phyloP scores from a whole-genome alignment of 1,139 yeast species.

The Pichia sp. region DNA sequence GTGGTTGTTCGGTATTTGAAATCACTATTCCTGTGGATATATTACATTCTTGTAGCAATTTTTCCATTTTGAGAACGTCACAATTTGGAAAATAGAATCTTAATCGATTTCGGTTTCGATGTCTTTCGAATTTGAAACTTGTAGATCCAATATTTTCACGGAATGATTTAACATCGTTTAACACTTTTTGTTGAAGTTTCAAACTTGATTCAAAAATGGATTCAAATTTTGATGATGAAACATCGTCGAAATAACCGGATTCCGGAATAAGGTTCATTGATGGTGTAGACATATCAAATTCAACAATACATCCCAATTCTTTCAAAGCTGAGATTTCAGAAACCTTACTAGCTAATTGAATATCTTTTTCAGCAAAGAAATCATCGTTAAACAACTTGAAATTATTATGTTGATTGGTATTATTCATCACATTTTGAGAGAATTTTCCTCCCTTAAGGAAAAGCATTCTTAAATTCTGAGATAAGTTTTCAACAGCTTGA shows the following conservation, averaged over 20 bases:
- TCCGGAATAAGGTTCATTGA: constrained; percentile 34
- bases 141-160: constrained; percentile 42
- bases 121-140: constrained; percentile 9
- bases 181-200: constrained; percentile 29
- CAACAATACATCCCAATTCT: constrained; percentile 44
- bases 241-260: constrained; percentile 45
- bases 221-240: constrained; percentile 26
- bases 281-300: constrained; percentile 36
- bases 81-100: constrained; percentile 56
- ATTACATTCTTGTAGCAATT: constrained; percentile 43
- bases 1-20: not conserved
- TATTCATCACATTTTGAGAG: constrained; percentile 4
- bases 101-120: constrained; percentile 19
- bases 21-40: constrained; percentile 40
- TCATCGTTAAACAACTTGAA: constrained; percentile 26
- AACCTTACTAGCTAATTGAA: constrained; percentile 18
- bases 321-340: constrained; percentile 5
- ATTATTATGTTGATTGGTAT: constrained; percentile 21
- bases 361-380: constrained; percentile 35
- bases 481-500: constrained; percentile 36
- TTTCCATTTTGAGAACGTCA: constrained; percentile 45
- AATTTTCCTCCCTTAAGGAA: constrained; percentile 29
- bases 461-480: constrained; percentile 33
- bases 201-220: constrained; percentile 33
- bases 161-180: constrained; percentile 36